phyloP scores from a whole-genome alignment of 108 stramenopile genomes.

The Thalassiosira profunda region DNA sequence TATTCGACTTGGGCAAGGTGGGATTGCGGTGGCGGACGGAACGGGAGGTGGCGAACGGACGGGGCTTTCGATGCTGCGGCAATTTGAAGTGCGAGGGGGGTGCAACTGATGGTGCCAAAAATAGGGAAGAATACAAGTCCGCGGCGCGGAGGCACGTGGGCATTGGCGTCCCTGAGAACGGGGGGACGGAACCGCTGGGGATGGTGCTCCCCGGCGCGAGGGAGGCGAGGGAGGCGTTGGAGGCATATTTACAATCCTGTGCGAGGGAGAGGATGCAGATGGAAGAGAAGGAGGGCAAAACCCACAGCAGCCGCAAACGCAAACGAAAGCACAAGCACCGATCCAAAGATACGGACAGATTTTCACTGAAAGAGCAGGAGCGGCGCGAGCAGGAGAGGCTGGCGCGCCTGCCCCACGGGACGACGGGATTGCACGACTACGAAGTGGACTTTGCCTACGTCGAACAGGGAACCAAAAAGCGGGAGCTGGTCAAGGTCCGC shows the following conservation, averaged over 20 bases:
- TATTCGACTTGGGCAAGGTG: slow-evolving; percentile 35
- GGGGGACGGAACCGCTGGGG: slow-evolving; percentile 30
- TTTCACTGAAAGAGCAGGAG: slow-evolving; percentile 9
- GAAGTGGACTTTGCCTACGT: slow-evolving; percentile 79
- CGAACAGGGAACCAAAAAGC: slow-evolving; percentile 54
- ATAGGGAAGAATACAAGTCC: slow-evolving; percentile 8
- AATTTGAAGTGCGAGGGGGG: slow-evolving; percentile 59
- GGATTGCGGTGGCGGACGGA: slow-evolving; percentile 86
- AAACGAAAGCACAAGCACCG: neutral
- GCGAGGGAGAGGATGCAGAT: neutral
- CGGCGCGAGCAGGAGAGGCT: slow-evolving; percentile 35
- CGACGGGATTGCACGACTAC: slow-evolving; percentile 45
- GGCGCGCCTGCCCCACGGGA: slow-evolving; percentile 27
- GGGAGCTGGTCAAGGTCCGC: slow-evolving; percentile 73
- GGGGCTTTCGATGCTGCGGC: slow-evolving; percentile 75
- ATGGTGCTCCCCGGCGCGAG: slow-evolving; percentile 11
- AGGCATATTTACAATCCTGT: slow-evolving; percentile 27
- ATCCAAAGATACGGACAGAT: neutral
- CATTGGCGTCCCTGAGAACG: slow-evolving; percentile 34
- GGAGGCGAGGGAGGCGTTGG: slow-evolving; percentile 2
- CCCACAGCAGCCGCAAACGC: neutral
- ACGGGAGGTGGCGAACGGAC: slow-evolving; percentile 67
- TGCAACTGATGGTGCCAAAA: no score
- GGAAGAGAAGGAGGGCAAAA: neutral
- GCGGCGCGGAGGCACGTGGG: slow-evolving; percentile 2